Percentiles rank a stretch among this genome's conserved stretches.
phyloP scores from a whole-genome alignment of 257 asterid genomes.

The Catharanthus roseus region DNA sequence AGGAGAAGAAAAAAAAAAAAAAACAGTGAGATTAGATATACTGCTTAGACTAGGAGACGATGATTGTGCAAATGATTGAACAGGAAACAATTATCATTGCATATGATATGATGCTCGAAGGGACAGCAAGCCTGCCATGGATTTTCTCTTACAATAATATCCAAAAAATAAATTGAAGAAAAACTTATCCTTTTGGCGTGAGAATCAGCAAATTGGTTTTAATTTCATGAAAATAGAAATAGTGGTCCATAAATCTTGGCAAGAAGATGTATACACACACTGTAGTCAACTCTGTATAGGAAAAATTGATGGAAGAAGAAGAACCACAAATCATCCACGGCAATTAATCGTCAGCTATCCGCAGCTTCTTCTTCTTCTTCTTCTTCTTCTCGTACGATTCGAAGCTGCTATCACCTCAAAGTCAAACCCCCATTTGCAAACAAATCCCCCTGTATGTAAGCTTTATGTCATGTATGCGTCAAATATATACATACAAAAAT shows the following conservation, averaged over 20 bases:
- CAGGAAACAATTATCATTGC: no score
- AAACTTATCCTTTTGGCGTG: background rate
- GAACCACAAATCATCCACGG: background rate
- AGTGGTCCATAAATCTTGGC: background rate
- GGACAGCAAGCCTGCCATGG: slow-evolving; percentile 8
- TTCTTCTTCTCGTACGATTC: slow-evolving; percentile 21
- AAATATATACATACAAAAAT: background rate
- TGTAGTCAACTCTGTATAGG: slow-evolving; percentile 16
- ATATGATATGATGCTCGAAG: background rate
- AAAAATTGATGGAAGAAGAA: background rate
- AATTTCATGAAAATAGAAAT: slow-evolving; percentile 3
- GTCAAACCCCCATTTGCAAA: slow-evolving; percentile 27
- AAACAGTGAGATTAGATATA: background rate
- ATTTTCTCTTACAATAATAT: background rate
- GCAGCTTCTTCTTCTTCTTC: slow-evolving; percentile 8
- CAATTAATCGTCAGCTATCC: slow-evolving; percentile 12
- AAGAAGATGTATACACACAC: slow-evolving; percentile 7
- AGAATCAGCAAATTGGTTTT: background rate
- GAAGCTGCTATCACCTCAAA: slow-evolving; percentile 4
- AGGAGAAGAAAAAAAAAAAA: slow-evolving; percentile 6
- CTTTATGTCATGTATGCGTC: slow-evolving; percentile 29
- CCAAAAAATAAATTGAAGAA: background rate
- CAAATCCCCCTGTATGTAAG: slow-evolving; percentile 21
- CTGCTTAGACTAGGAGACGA: no score
- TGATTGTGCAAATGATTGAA: slow-evolving; percentile 20